A percentile compares a stretch with the other conserved stretches of the same genome.
phyloP scores from a whole-genome alignment of 257 asterid species.

The Linaria vulgaris region DNA sequence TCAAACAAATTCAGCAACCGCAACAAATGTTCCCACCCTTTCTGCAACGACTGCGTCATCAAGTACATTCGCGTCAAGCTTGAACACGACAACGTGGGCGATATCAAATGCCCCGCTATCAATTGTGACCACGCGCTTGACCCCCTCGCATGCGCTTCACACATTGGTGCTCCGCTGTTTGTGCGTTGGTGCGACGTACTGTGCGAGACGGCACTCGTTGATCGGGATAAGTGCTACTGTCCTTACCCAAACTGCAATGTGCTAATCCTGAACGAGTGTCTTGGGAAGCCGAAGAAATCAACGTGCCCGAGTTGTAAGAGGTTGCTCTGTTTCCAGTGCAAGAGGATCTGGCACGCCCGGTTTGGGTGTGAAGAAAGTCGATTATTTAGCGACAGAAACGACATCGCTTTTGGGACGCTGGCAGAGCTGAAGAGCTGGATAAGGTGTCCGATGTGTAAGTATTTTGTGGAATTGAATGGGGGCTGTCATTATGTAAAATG shows the following conservation, averaged over 20 bases:
- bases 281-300: constrained; percentile 46
- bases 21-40: constrained; percentile 46
- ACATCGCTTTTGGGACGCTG: constrained; percentile 51
- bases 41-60: constrained; percentile 60
- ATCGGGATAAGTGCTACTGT: constrained; percentile 44
- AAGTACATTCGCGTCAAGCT: constrained; percentile 64
- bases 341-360: constrained; percentile 57
- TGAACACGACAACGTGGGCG: constrained; percentile 43
- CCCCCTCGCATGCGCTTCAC: constrained; percentile 46
- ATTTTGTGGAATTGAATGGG: constrained; percentile 47
- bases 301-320: constrained; percentile 59
- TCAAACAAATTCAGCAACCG: constrained; percentile 26
- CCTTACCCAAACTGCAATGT: constrained; percentile 55
- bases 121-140: constrained; percentile 54
- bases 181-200: constrained; percentile 73
- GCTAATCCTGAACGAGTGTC: constrained; percentile 72
- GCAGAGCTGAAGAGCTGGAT: constrained; percentile 52
- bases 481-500: constrained; percentile 57
- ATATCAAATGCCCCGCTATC: constrained; percentile 65
- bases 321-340: constrained; percentile 55
- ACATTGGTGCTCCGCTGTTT: constrained; percentile 40
- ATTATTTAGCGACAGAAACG: constrained; percentile 41
- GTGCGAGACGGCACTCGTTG: constrained; percentile 47
- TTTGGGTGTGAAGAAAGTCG: constrained; percentile 52
- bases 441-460: constrained; percentile 72